Evolutionary conservation across 306 rosid genomes (phyloP).

Genomic region (Quercus cerris): DNA sequence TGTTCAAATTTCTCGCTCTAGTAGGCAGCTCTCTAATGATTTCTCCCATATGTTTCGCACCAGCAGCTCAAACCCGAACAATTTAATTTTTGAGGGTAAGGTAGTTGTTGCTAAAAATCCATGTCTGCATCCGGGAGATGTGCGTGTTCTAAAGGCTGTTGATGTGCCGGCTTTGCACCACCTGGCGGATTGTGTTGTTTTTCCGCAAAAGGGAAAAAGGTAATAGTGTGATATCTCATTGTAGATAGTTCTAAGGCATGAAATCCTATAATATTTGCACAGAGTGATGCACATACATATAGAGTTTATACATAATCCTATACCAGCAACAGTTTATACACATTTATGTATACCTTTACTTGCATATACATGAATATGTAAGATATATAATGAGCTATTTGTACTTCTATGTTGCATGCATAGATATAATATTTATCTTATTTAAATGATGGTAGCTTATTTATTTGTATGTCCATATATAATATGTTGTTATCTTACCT

Average conservation of each 20-base stretch:
- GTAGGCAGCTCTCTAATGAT: not conserved
- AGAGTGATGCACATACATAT: no score
- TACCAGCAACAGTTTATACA: no score
- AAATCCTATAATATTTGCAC: not conserved
- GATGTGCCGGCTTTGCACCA: constrained; percentile 36
- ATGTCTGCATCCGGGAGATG: constrained; percentile 42
- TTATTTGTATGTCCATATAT: no score
- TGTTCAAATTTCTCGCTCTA: constrained; percentile 19
- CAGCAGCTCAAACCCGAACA: not conserved
- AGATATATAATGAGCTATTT: not conserved
- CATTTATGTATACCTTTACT: not conserved
- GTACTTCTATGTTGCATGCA: no score
- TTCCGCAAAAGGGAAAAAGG: constrained; percentile 43
- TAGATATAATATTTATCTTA: no score
- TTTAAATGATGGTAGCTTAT: no score
- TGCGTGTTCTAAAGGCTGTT: constrained; percentile 35
- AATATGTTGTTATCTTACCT: no score
- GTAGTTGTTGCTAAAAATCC: constrained; percentile 45
- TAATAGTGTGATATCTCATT: not conserved
- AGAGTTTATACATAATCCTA: no score
- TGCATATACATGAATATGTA: not conserved
- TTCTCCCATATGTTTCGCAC: not conserved
- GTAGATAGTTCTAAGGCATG: not conserved
- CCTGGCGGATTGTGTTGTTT: constrained; percentile 45
- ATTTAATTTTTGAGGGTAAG: constrained; percentile 6